Base-by-base conservation (phyloP, 2,329 filamentous ascomycete species). In the Aureobasidium namibiae region DNA sequence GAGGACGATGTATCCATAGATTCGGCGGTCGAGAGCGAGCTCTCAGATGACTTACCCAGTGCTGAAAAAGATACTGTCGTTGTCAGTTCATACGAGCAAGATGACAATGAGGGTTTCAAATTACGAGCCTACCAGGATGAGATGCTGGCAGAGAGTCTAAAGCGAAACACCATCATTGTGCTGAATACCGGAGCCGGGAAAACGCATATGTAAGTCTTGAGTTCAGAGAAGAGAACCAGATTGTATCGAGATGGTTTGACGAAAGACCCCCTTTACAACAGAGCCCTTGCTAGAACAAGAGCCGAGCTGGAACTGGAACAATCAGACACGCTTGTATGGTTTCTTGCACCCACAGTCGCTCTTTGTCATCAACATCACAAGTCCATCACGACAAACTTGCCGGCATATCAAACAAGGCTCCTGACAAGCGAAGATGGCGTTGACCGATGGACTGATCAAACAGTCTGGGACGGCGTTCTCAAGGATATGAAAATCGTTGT, bases 361-460 rank as follows among this genome's bases (percentile, higher is more conserved):
- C 65, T 79, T n/a, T 75, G 75, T 61, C 67, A 75, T 45, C 77
- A 79, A 61, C 76, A 80, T 59, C 64, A 69, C 61, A 61, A 65
- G 2, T 67, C 72, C 0, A 69, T 78, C 24, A 56, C 65, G 38
- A 62, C 64, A 18, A 64, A 72, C 31, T 62, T 78, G 4, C 72
- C 75, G 1, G 76, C 77, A 0, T 79, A 83, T 34, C 78, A 82
- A 23, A 78, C 84, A 36, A 82, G 82, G 61, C 69, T 88, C 1
- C 76, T 95, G 18, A 85, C 80, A 11, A 87, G 91, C 11, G 74
- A 79, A 14, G 86, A 90, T 63, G 82, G 83, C 45, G 78, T 91
- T 1, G 84, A 94, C 18, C 80, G 83, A 34, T 96, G 91, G 90
- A 84, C 82, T 0, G 79, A 83, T 6, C 78, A 84, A 64, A 66